Conservation (phyloP, 768 basidiomycete species). For the Mycena latifolia region DNA sequence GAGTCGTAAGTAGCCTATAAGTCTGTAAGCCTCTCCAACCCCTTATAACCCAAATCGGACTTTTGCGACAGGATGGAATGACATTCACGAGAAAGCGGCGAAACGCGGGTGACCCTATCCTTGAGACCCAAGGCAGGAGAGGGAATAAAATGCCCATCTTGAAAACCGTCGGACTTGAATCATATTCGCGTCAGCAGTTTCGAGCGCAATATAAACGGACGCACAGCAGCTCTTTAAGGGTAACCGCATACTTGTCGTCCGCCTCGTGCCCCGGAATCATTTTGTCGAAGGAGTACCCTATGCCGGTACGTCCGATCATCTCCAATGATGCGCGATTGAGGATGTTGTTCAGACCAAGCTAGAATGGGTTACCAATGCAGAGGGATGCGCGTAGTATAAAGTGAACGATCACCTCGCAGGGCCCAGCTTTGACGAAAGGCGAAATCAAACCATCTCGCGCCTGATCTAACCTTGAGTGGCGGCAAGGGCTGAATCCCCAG, state of each 20-base stretch:
- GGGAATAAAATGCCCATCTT: no score
- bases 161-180: no score
- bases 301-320: not conserved
- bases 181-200: no score
- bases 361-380: not conserved
- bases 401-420: not conserved
- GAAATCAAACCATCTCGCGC: not conserved
- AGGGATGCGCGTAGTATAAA: not conserved
- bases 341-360: slow-evolving; percentile 7
- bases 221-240: not conserved
- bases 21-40: no score
- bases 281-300: not conserved
- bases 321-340: not conserved
- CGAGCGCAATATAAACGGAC: not conserved
- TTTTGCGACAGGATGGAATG: slow-evolving; percentile 6
- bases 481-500: not conserved
- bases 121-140: no score
- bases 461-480: not conserved
- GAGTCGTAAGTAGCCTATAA: no score
- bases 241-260: not conserved
- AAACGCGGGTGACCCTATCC: no score
- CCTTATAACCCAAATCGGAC: not conserved
- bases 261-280: not conserved
- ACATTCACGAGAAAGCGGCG: no score
- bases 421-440: not conserved